These are phyloP conservation scores for Hygrocybe punicea DNA, from an alignment of 768 basidiomycete genomes.

Conservation along the genomic window DNA sequence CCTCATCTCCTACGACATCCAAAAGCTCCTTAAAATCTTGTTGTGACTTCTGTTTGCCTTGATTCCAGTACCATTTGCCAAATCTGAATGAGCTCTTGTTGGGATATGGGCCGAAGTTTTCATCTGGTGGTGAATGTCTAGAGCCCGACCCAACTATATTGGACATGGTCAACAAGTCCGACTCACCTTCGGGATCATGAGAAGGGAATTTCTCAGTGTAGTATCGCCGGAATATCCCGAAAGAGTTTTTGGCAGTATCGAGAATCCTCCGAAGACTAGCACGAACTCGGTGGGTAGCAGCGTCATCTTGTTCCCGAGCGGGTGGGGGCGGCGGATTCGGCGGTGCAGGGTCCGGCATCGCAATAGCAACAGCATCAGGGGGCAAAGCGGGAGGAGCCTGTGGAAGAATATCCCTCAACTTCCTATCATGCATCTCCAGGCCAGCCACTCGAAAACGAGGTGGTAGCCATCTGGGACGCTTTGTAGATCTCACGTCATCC, in stretches of 20 bases:
- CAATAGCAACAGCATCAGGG: too few relatives aligned
- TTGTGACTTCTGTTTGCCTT: slow-evolving; percentile 15
- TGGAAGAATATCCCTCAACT: too few relatives aligned
- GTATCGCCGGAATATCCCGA: slow-evolving; percentile 7
- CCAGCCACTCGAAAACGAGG: too few relatives aligned
- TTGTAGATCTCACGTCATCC: too few relatives aligned
- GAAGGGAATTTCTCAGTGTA: not conserved
- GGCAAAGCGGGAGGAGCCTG: too few relatives aligned
- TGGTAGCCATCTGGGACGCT: too few relatives aligned
- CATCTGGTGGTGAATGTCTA: not conserved
- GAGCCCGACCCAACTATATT: not conserved
- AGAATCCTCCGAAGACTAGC: not conserved
- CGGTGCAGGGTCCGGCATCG: too few relatives aligned
- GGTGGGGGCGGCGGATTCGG: too few relatives aligned
- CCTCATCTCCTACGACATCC: slow-evolving; percentile 1
- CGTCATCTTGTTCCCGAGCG: too few relatives aligned
- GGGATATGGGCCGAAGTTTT: slow-evolving; percentile 13
- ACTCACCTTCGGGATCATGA: slow-evolving; percentile 7
- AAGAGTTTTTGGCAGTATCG: not conserved
- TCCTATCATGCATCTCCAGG: too few relatives aligned
- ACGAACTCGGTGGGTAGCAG: too few relatives aligned
- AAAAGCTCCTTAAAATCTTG: slow-evolving; percentile 11
- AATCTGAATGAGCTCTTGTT: slow-evolving; percentile 11
- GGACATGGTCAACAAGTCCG: not conserved
- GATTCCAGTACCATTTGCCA: slow-evolving; percentile 18